phyloP scores from a whole-genome alignment of 2,329 filamentous ascomycete genomes.

The Stromatinia cepivora region DNA sequence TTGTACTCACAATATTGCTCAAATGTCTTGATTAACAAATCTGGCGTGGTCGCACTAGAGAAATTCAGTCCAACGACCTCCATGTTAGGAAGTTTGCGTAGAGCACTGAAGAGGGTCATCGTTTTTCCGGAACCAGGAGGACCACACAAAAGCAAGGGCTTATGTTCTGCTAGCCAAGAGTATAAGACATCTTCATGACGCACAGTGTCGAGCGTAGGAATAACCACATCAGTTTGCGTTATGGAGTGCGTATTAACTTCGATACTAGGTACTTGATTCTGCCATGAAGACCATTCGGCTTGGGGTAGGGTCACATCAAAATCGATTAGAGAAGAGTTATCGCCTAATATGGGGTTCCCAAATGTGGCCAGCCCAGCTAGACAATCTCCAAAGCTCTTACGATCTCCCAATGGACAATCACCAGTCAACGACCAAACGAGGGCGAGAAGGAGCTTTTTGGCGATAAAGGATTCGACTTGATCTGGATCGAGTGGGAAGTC shows the following conservation, averaged over 20 bases:
- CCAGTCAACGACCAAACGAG: slow-evolving; percentile 95
- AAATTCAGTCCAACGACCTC: slow-evolving; percentile 99
- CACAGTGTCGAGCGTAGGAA: slow-evolving; percentile 94
- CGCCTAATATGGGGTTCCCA: slow-evolving; percentile 77
- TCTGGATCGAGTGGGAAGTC: slow-evolving; percentile 92
- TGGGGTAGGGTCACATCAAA: slow-evolving; percentile 87
- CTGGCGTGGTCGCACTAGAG: slow-evolving; percentile 95
- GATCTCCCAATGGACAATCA: slow-evolving; percentile 84
- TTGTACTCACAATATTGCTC: slow-evolving; percentile 99
- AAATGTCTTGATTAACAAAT: slow-evolving; percentile 97
- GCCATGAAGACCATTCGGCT: slow-evolving; percentile 90
- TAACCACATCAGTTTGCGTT: slow-evolving; percentile 96
- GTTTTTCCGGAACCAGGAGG: slow-evolving; percentile 99
- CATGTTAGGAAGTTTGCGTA: slow-evolving; percentile 97
- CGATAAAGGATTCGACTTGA: slow-evolving; percentile 83
- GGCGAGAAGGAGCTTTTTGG: slow-evolving; percentile 91
- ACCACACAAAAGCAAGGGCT: slow-evolving; percentile 92
- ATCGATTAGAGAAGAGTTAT: slow-evolving; percentile 86
- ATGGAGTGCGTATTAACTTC: slow-evolving; percentile 99
- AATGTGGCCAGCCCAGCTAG: slow-evolving; percentile 81
- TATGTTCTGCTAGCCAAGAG: slow-evolving; percentile 98
- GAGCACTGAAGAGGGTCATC: slow-evolving; percentile 97
- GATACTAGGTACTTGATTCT: slow-evolving; percentile 87
- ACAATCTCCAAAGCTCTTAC: slow-evolving; percentile 85
- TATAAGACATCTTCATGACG: slow-evolving; percentile 99